Evolutionary conservation across 176 grass and related monocot genomes (phyloP), one percentile per base, ranked within the genome.

Genomic region (Thalia dealbata): DNA sequence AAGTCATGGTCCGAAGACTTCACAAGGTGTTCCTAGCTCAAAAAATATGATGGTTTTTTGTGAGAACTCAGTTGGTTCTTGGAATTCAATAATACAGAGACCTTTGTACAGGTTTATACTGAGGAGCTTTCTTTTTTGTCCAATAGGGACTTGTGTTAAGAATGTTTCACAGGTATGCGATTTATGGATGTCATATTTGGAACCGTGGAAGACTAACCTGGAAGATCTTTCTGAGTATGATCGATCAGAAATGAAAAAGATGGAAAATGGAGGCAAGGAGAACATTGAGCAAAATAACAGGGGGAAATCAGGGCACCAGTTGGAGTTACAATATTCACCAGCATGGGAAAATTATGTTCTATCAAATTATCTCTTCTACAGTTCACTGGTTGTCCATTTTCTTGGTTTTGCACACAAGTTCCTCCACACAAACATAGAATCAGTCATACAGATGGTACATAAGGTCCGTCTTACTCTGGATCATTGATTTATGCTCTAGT

Each of bases 341-440:
- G 77, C 72, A 1, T 91, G 90, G 90, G 80, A 84, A 74, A 80
- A 52, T 25, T 99, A 85, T 14, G 85, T 93, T 76, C 75, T 99
- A 51, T 81, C 85, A 48, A 99, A 93, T 78, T 99, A 93, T 86
- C 50, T 99, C 56, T 93, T 99, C 83, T 99, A 99, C 74, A 99
- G 75, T 64, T 91, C 83, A 23, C 67, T 99, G 83, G 77, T 93
- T 42, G 75, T 99, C 69, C 90, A 99, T 77, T 99, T 99, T 78
- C 74, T 99, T 69, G 87, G 82, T 28, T 99, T 99, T 70, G 87
- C 95, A 30, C 95, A 99, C 76, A 99, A 88, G 61, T 99, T 91
- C 67, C 85, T 99, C 51, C 95, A 99, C 81, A 76, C 87, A 56
- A 87, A 88, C 86, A 85, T 87, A 18, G 64, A 72, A 60, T 78